These are phyloP conservation scores for Macrophomina pseudophaseolina DNA, from an alignment of 2,329 filamentous ascomycete genomes.

Conservation along the genomic window DNA sequence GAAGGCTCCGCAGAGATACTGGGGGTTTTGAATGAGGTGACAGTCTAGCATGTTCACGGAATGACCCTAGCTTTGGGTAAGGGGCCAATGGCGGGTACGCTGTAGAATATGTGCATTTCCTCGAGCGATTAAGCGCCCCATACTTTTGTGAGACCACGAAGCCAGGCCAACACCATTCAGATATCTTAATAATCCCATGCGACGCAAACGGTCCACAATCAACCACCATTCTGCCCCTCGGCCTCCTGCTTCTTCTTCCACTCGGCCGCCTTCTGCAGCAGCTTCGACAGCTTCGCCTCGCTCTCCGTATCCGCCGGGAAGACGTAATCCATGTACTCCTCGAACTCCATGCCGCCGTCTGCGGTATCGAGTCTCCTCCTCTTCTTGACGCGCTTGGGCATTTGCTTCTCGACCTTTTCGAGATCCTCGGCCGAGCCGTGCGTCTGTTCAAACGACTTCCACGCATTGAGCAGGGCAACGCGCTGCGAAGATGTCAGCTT, in stretches of 20 bases:
- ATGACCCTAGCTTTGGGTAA: too few relatives aligned
- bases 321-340: conserved; percentile 96
- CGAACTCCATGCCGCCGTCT: conserved; percentile 63
- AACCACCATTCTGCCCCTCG: conserved; percentile 1
- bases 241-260: conserved; percentile 72
- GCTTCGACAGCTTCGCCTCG: conserved; percentile 78
- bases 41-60: too few relatives aligned
- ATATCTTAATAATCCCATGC: too few relatives aligned
- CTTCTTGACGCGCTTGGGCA: conserved; percentile 93
- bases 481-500: conserved; percentile 57
- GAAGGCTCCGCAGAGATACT: too few relatives aligned
- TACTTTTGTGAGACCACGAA: too few relatives aligned
- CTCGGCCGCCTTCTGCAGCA: conserved; percentile 82
- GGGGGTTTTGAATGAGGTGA: too few relatives aligned
- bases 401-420: conserved; percentile 85
- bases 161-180: too few relatives aligned
- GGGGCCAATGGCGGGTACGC: too few relatives aligned
- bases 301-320: conserved; percentile 95
- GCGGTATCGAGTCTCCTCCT: conserved; percentile 89
- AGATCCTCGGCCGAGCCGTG: conserved; percentile 78
- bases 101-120: too few relatives aligned
- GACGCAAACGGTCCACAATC: not conserved
- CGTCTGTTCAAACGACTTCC: conserved; percentile 88
- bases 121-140: too few relatives aligned
- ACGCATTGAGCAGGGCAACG: conserved; percentile 88